Percentiles rank a stretch among this genome's conserved stretches.
Evolutionary conservation across 2,329 filamentous ascomycete genomes (phyloP).

Genomic region (Colletotrichum tabaci): DNA sequence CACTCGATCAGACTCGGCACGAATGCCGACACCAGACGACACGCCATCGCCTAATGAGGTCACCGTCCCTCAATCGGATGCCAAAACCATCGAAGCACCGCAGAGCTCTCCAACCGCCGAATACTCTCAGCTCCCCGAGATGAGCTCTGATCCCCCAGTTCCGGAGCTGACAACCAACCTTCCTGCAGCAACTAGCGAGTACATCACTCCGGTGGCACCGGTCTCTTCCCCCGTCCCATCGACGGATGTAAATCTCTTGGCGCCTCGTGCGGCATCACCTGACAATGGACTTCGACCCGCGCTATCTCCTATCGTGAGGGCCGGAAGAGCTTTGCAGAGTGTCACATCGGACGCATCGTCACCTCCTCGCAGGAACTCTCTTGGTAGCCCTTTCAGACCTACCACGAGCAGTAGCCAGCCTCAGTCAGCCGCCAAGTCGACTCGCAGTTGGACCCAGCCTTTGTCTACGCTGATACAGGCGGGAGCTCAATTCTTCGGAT

Average conservation of each 20-base stretch:
- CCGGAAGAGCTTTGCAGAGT: slow-evolving; percentile 69
- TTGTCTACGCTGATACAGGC: slow-evolving; percentile 40
- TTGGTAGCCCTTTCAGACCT: slow-evolving; percentile 69
- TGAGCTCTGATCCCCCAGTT: slow-evolving; percentile 35
- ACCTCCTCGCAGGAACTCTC: slow-evolving; percentile 64
- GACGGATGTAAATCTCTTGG: slow-evolving; percentile 39
- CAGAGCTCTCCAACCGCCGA: slow-evolving; percentile 25
- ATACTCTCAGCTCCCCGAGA: slow-evolving; percentile 6
- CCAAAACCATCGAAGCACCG: slow-evolving; percentile 35
- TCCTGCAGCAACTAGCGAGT: slow-evolving; percentile 34
- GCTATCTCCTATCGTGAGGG: slow-evolving; percentile 72
- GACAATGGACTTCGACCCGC: slow-evolving; percentile 57
- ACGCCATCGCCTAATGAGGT: slow-evolving; percentile 57
- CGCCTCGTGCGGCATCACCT: slow-evolving; percentile 33
- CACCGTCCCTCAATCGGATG: slow-evolving; percentile 33
- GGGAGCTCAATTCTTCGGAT: slow-evolving; percentile 41
- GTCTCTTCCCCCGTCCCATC: slow-evolving; percentile 53
- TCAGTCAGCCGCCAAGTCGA: slow-evolving; percentile 35
- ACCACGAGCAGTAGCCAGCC: slow-evolving; percentile 38
- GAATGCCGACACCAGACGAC: slow-evolving; percentile 69
- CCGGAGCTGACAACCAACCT: slow-evolving; percentile 24
- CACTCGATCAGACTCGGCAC: slow-evolving; percentile 58
- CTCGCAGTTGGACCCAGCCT: slow-evolving; percentile 38
- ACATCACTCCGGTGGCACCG: slow-evolving; percentile 56
- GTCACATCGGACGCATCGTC: slow-evolving; percentile 73